A percentile compares a stretch with the other conserved stretches of the same genome.
Conservation (phyloP, 2,329 filamentous ascomycete genomes). For the Hymenoscyphus fructigenus region DNA sequence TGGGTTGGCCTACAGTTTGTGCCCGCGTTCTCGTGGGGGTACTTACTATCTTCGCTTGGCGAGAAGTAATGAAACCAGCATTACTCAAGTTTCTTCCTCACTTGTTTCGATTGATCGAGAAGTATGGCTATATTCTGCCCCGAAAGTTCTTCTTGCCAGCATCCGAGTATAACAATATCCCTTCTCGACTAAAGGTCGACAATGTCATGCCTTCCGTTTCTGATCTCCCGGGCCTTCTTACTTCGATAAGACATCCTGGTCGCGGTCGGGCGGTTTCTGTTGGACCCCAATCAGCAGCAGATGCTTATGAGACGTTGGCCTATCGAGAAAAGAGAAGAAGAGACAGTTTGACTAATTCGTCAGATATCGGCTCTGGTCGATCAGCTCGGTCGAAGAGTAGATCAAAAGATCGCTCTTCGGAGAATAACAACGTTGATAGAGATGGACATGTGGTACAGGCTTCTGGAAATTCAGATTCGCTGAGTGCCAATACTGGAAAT, state of each 20-base stretch:
- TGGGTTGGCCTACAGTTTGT: slow-evolving; percentile 65
- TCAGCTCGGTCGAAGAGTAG: slow-evolving; percentile 17
- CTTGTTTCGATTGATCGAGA: slow-evolving; percentile 82
- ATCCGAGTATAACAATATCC: slow-evolving; percentile 86
- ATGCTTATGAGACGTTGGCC: slow-evolving; percentile 92
- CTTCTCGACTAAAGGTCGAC: slow-evolving; percentile 69
- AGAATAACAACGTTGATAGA: slow-evolving; percentile 18
- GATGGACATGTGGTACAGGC: slow-evolving; percentile 30
- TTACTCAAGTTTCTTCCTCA: slow-evolving; percentile 78
- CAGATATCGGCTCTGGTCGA: slow-evolving; percentile 15
- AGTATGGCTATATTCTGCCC: slow-evolving; percentile 74
- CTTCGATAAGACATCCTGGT: slow-evolving; percentile 75
- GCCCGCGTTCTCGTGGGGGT: slow-evolving; percentile 77
- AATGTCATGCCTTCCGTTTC: slow-evolving; percentile 89
- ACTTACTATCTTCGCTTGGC: slow-evolving; percentile 82
- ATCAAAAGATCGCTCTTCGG: slow-evolving; percentile 20
- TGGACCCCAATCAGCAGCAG: slow-evolving; percentile 91
- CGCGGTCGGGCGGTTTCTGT: slow-evolving; percentile 81
- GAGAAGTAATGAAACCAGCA: slow-evolving; percentile 82
- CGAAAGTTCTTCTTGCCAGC: slow-evolving; percentile 89
- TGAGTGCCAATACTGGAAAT: slow-evolving; percentile 37
- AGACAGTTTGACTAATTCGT: slow-evolving; percentile 47
- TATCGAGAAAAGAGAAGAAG: slow-evolving; percentile 74
- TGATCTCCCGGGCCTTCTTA: slow-evolving; percentile 79
- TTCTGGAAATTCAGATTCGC: slow-evolving; percentile 49